phyloP scores from a whole-genome alignment of 2,329 filamentous ascomycete species.

The Huntiella abstrusa region DNA sequence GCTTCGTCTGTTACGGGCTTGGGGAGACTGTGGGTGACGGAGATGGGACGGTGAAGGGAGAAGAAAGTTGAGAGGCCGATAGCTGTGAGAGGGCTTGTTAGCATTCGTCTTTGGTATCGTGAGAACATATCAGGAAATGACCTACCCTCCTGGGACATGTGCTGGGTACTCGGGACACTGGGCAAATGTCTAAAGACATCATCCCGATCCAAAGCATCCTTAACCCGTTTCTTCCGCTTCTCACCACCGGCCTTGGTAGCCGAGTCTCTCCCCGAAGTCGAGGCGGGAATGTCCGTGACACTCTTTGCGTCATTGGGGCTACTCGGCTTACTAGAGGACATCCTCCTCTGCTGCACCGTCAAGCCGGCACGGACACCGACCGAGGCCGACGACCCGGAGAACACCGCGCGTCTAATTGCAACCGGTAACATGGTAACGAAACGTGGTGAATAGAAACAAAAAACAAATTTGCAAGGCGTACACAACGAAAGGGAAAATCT shows the following conservation, averaged over 20 bases:
- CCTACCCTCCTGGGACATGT: conserved; percentile 49
- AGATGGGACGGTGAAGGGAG: conserved; percentile 86
- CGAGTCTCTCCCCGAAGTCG: conserved; percentile 23
- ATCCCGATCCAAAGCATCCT: conserved; percentile 27
- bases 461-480: conserved; percentile 10
- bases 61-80: conserved; percentile 84
- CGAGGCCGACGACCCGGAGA: conserved; percentile 12
- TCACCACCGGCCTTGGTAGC: conserved; percentile 27
- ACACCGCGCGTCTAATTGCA: conserved; percentile 35
- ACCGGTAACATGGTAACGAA: conserved; percentile 30
- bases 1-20: conserved; percentile 50
- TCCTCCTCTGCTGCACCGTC: conserved; percentile 32
- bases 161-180: conserved; percentile 55
- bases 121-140: conserved; percentile 6
- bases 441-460: conserved; percentile 4
- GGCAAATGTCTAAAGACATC: conserved; percentile 40
- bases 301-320: conserved; percentile 36
- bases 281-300: conserved; percentile 22
- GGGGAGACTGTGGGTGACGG: conserved; percentile 65
- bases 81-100: conserved; percentile 33
- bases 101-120: background rate
- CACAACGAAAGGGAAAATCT: background rate
- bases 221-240: conserved; percentile 40
- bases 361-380: conserved; percentile 22
- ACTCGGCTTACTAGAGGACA: conserved; percentile 44